Evolutionary conservation across 2,329 filamentous ascomycete genomes (phyloP).

Genomic region (Blumeria graminis): DNA sequence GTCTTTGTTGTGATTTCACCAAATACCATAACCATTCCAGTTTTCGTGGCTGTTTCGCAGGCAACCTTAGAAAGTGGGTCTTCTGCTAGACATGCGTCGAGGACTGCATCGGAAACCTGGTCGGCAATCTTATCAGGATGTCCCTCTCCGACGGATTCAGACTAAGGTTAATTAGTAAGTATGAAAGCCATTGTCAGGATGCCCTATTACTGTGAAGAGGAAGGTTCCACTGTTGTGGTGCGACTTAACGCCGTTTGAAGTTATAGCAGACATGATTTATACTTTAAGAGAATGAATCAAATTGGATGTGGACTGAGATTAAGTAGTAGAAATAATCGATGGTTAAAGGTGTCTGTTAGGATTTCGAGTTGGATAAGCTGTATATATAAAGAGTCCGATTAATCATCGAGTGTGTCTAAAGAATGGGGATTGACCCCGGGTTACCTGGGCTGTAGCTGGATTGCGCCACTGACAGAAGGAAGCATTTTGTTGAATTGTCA

Average conservation of each 20-base stretch:
- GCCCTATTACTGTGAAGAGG: conserved; percentile 47
- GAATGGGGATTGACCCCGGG: not conserved
- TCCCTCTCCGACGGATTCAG: conserved; percentile 72
- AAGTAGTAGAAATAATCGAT: no score
- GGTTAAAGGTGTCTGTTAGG: no score
- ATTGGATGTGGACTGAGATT: no score
- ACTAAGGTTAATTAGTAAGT: conserved; percentile 21
- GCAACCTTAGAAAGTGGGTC: conserved; percentile 97
- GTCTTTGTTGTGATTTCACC: conserved; percentile 97
- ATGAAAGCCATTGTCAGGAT: not conserved
- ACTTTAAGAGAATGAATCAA: no score
- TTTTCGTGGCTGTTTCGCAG: conserved; percentile 99
- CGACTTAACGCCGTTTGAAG: not conserved
- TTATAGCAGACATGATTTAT: not conserved
- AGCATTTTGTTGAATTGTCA: not conserved
- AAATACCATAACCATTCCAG: conserved; percentile 97
- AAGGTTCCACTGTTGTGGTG: conserved; percentile 44
- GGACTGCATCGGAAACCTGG: conserved; percentile 92
- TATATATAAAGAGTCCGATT: no score
- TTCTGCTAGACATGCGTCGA: conserved; percentile 87
- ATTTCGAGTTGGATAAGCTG: no score
- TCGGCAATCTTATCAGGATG: conserved; percentile 96
- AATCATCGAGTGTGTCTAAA: no score
- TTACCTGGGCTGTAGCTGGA: not conserved
- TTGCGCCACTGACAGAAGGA: not conserved